Percentiles rank a stretch among this genome's conserved stretches.
phyloP scores from a whole-genome alignment of 139 green algal species.

The Closterium sp. region DNA sequence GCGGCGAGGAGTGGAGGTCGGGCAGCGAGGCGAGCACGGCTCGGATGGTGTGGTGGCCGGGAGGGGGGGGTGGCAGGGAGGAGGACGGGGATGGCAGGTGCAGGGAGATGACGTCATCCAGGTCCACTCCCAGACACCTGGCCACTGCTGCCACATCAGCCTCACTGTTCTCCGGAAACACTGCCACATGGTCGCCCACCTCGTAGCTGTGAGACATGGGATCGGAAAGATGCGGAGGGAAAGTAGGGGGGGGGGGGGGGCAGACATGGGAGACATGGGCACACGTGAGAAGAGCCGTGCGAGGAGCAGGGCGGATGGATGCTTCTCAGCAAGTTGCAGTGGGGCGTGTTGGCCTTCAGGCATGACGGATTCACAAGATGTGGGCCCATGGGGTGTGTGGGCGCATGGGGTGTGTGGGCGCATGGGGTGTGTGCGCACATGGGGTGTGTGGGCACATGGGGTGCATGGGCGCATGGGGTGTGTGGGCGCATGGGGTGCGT shows the following conservation, averaged over 20 bases:
- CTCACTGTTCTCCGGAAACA: conserved; percentile 76
- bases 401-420: too few species aligned
- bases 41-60: neutral
- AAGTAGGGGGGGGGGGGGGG: neutral
- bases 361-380: too few species aligned
- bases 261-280: neutral
- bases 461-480: too few species aligned
- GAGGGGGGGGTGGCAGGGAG: neutral
- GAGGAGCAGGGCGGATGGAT: too few species aligned
- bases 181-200: conserved; percentile 85
- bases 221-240: neutral
- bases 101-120: conserved; percentile 64
- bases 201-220: conserved; percentile 55
- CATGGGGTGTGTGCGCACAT: too few species aligned
- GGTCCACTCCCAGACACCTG: conserved; percentile 60
- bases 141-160: conserved; percentile 69
- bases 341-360: too few species aligned
- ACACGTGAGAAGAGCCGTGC: neutral
- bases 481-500: too few species aligned
- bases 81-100: neutral
- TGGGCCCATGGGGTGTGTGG: too few species aligned
- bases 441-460: too few species aligned
- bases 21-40: neutral
- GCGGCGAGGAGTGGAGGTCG: neutral
- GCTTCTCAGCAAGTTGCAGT: too few species aligned